Base-by-base conservation (phyloP, 768 basidiomycete species). In the Collybia sp. region DNA sequence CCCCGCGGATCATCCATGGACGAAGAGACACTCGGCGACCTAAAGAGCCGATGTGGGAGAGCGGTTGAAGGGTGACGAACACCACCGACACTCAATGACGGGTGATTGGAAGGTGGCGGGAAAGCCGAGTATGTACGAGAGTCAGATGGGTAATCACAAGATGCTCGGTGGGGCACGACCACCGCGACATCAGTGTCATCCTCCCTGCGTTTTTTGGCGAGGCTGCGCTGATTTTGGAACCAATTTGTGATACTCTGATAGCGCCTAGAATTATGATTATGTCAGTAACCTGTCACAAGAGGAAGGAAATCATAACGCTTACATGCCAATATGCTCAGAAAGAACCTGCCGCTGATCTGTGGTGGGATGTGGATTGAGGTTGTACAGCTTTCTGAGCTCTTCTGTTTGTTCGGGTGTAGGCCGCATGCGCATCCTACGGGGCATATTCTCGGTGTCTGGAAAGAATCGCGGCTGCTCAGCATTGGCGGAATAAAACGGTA, bases 211-310 rank as follows among this genome's bases (percentile, higher is more conserved):
- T 85, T 85, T 70, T 83, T 85, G 30, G 84, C 79, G 52, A 83
- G 75, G 61, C 80, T 87, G 55, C 85, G 85, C 58, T 90, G 86
- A 57, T 88, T 88, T 71, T 89, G 87, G 62, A 90, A 90, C 88
- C 88, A 89, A 59, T 90, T 88, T 1, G 83, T 88, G 47, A 90
- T 81, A 46, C 80, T 85, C 64, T 87, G 81, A 65, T 84, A 76
- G 52, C 79, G 83, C 85, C 88, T 90, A 55, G 46, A 50, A 62
- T 50, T n/a, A n/a, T n/a, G n/a, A 46, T 45, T 20, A 52, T 49
- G 54, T 60, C 53, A 60, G 58, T 53, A 56, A 58, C 62, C 55
- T 61, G 57, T 59, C 51, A 66, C 58, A 56, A 53, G 46, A 45
- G 53, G 58, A 52, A 44, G 48, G 48, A 58, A 58, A 54, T 61